Evolutionary conservation across 1,139 yeast genomes (phyloP).

Genomic region (Saccharomyces pastorianus): DNA sequence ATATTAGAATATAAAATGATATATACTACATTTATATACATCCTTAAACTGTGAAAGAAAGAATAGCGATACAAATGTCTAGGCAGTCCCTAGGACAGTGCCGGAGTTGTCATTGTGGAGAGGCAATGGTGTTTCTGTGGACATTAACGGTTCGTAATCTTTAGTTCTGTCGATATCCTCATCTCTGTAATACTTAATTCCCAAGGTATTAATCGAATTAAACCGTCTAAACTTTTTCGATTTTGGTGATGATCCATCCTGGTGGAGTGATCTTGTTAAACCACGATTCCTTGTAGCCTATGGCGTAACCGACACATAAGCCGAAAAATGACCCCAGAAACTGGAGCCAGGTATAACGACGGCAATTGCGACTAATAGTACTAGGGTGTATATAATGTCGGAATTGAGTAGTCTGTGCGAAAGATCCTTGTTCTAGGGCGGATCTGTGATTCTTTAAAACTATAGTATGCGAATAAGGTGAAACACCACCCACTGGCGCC

Average conservation of each 20-base stretch:
- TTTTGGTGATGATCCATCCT: constrained; percentile 48
- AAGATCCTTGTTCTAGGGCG: constrained; percentile 39
- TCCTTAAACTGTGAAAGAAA: no score
- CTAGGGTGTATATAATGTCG: constrained; percentile 58
- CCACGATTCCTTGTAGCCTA: constrained; percentile 37
- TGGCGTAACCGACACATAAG: constrained; percentile 43
- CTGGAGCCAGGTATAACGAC: constrained; percentile 52
- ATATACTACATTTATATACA: background rate
- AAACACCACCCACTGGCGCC: constrained; percentile 76
- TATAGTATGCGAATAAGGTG: constrained; percentile 56
- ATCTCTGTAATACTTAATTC: constrained; percentile 50
- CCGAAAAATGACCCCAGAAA: constrained; percentile 66
- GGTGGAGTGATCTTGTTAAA: constrained; percentile 53
- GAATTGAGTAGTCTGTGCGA: constrained; percentile 37
- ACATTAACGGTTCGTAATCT: constrained; percentile 17
- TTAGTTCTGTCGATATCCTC: constrained; percentile 39
- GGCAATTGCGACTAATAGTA: constrained; percentile 45
- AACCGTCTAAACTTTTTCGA: constrained; percentile 50
- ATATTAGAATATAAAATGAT: background rate
- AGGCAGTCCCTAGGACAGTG: constrained; percentile 5
- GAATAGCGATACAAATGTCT: no score
- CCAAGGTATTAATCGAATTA: constrained; percentile 48
- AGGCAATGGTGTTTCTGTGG: constrained; percentile 6
- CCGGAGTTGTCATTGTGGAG: constrained; percentile 22
- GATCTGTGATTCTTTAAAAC: constrained; percentile 49